These are phyloP conservation scores for Penicillium sp. DNA, from an alignment of 2,329 filamentous ascomycete species.

Conservation along the genomic window DNA sequence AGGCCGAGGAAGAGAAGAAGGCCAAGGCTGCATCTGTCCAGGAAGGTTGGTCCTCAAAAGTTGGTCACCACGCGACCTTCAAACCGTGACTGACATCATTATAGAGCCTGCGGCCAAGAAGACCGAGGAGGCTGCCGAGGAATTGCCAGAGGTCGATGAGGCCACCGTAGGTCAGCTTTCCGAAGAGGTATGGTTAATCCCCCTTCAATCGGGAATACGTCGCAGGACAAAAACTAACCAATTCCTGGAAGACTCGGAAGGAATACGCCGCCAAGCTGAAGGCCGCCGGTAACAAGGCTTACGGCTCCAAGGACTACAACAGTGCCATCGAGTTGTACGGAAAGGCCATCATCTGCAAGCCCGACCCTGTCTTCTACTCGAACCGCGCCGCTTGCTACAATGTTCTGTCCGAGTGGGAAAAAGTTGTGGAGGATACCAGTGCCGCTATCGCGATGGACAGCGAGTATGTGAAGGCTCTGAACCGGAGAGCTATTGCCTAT, in stretches of 20 bases:
- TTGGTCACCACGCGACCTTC: slow-evolving; percentile 2
- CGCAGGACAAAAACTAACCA: slow-evolving; percentile 12
- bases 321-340: slow-evolving; percentile 92
- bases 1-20: slow-evolving; percentile 56
- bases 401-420: slow-evolving; percentile 87
- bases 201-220: background rate
- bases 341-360: slow-evolving; percentile 94
- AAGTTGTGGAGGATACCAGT: slow-evolving; percentile 95
- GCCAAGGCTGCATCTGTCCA: slow-evolving; percentile 50
- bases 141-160: slow-evolving; percentile 67
- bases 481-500: slow-evolving; percentile 94
- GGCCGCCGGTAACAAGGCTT: slow-evolving; percentile 93
- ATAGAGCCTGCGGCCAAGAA: slow-evolving; percentile 47
- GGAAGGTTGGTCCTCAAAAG: slow-evolving; percentile 36
- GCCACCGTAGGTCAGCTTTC: slow-evolving; percentile 50
- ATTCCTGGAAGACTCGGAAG: slow-evolving; percentile 67
- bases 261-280: slow-evolving; percentile 90
- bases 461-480: slow-evolving; percentile 96
- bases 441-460: slow-evolving; percentile 91
- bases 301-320: slow-evolving; percentile 90
- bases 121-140: slow-evolving; percentile 59
- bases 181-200: slow-evolving; percentile 45
- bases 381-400: slow-evolving; percentile 98
- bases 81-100: slow-evolving; percentile 19
- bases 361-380: slow-evolving; percentile 97